These are phyloP conservation scores for Ogataea trehalophila DNA, from an alignment of 805 yeast genomes.

Conservation along the genomic window DNA sequence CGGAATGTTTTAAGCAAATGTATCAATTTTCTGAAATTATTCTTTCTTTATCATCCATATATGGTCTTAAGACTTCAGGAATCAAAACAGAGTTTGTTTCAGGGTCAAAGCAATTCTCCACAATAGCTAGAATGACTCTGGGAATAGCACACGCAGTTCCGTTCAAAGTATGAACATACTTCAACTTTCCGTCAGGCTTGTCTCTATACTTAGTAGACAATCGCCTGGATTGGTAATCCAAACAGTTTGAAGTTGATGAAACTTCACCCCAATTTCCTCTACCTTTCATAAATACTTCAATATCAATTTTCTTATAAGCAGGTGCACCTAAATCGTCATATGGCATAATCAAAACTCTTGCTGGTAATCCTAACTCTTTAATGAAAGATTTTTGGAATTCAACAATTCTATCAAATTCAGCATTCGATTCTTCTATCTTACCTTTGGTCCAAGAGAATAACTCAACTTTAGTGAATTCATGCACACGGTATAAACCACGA, in stretches of 20 bases:
- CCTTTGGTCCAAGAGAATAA: conserved; percentile 68
- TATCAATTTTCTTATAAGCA: conserved; percentile 85
- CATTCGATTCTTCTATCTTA: conserved; percentile 30
- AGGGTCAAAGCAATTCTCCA: conserved; percentile 78
- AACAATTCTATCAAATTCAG: conserved; percentile 55
- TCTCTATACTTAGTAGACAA: conserved; percentile 58
- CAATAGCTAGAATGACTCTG: conserved; percentile 79
- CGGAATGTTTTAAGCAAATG: neutral
- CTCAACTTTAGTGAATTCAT: conserved; percentile 94
- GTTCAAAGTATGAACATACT: conserved; percentile 76
- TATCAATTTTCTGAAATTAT: neutral
- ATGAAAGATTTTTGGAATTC: conserved; percentile 63
- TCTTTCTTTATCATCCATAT: conserved; percentile 59
- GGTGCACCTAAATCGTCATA: conserved; percentile 90
- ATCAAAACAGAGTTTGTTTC: conserved; percentile 47
- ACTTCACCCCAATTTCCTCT: conserved; percentile 89
- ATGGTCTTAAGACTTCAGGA: conserved; percentile 65
- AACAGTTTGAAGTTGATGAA: conserved; percentile 86
- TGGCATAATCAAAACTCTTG: conserved; percentile 85
- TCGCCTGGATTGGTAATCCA: conserved; percentile 85
- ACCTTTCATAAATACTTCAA: conserved; percentile 99
- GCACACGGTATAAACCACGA: conserved; percentile 88
- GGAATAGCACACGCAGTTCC: conserved; percentile 98
- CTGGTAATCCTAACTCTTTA: conserved; percentile 63
- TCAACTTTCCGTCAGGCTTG: conserved; percentile 26